Conservation (phyloP, 225 moss, liverwort and hornwort genomes). For the Pseudoscleropodium purum region DNA sequence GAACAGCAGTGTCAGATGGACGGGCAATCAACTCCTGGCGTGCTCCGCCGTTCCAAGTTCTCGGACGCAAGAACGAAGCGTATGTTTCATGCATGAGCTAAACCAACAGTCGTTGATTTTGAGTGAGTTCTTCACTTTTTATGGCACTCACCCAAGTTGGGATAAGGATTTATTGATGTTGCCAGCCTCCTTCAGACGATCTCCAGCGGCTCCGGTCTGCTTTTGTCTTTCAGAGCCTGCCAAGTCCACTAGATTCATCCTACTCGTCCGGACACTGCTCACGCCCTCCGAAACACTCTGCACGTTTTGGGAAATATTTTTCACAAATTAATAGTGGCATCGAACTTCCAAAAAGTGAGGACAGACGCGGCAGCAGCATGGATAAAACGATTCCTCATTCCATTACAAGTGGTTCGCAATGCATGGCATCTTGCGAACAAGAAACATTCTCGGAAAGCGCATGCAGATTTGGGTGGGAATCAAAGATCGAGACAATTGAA, state of each 20-base stretch:
- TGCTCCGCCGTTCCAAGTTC: not conserved
- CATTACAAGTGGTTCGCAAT: too few species aligned
- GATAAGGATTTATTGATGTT: conserved; percentile 90
- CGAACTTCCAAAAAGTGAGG: too few species aligned
- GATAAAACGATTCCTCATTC: not conserved
- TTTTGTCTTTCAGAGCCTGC: conserved; percentile 97
- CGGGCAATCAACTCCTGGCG: not conserved
- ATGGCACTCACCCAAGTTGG: conserved; percentile 67
- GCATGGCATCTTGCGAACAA: too few species aligned
- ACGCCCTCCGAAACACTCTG: conserved; percentile 72
- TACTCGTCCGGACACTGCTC: conserved; percentile 69
- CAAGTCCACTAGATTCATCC: conserved; percentile 89
- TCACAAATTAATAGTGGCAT: not conserved
- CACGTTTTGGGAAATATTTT: not conserved
- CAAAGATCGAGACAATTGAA: not conserved
- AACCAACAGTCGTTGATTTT: not conserved
- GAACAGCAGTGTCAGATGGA: not conserved
- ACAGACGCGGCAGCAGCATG: not conserved
- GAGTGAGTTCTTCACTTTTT: not conserved
- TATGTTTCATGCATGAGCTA: not conserved
- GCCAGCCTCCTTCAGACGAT: conserved; percentile 91
- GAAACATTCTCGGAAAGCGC: not conserved
- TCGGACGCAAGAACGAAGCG: too few species aligned
- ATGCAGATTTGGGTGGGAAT: not conserved
- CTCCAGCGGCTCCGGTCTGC: conserved; percentile 85